A percentile compares a stretch with the other conserved stretches of the same genome.
Conservation (phyloP, 2,329 filamentous ascomycete species). For the Onygena corvina region DNA sequence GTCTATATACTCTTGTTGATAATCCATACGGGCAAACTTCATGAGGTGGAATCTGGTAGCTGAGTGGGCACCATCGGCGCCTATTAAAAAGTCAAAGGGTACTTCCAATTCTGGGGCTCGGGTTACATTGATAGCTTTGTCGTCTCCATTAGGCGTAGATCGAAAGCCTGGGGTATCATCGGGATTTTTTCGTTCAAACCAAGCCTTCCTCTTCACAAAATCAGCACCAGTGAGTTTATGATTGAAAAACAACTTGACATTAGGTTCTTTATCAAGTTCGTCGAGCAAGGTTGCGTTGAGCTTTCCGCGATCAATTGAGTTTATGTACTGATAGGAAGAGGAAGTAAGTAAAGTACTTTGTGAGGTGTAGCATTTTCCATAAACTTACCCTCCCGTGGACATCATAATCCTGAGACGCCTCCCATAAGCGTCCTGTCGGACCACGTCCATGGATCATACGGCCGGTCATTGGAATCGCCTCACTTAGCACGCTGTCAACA, state of each 20-base stretch:
- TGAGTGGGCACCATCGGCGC: conserved; percentile 90
- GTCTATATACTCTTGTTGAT: conserved; percentile 89
- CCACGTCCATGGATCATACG: conserved; percentile 83
- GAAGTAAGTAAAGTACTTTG: background rate
- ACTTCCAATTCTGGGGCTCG: conserved; percentile 65
- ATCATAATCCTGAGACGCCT: conserved; percentile 81
- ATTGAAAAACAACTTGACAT: conserved; percentile 84
- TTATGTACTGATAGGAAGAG: conserved; percentile 54
- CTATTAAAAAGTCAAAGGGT: conserved; percentile 83
- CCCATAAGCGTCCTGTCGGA: conserved; percentile 54
- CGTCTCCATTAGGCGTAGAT: conserved; percentile 22
- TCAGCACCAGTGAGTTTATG: conserved; percentile 88
- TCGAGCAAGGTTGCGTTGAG: conserved; percentile 78
- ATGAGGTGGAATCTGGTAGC: conserved; percentile 85
- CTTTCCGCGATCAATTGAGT: conserved; percentile 70
- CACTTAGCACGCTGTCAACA: conserved; percentile 58
- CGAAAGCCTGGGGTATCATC: conserved; percentile 23
- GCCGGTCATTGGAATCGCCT: conserved; percentile 84
- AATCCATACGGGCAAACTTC: conserved; percentile 86
- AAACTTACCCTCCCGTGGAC: conserved; percentile 63
- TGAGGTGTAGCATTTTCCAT: background rate
- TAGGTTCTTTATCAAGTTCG: conserved; percentile 67
- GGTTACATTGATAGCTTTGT: conserved; percentile 15
- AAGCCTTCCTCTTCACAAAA: conserved; percentile 65
- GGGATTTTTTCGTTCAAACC: conserved; percentile 57